Percentiles rank a stretch among this genome's conserved stretches.
These are phyloP conservation scores for Xanthoceras sorbifolium DNA, from an alignment of 345 rosid species.

Conservation along the genomic window DNA sequence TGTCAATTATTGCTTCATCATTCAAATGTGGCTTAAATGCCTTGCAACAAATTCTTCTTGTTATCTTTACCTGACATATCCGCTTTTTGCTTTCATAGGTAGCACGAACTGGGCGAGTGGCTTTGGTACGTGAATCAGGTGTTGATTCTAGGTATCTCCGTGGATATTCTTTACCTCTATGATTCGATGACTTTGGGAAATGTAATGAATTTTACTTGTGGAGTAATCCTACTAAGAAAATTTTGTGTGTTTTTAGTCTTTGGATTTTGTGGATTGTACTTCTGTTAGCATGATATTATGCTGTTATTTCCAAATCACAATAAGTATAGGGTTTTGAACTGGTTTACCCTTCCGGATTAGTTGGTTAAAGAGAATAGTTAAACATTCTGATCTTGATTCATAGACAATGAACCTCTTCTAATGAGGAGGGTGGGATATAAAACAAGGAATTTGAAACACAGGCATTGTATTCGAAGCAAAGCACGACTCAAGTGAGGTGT, in stretches of 20 bases:
- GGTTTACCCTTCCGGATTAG: neutral
- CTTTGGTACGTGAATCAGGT: conserved; percentile 83
- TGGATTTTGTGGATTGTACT: neutral
- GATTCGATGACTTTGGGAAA: neutral
- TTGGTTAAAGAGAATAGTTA: neutral
- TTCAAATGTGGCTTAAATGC: neutral
- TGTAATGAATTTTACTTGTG: neutral
- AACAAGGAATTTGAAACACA: no score
- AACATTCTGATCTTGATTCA: neutral
- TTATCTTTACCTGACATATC: neutral
- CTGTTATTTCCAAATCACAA: neutral
- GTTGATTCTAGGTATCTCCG: conserved; percentile 87
- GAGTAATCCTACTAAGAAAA: neutral
- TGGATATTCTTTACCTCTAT: conserved; percentile 78
- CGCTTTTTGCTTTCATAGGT: conserved; percentile 44
- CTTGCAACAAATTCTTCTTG: neutral
- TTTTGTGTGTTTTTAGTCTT: neutral
- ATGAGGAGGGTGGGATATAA: no score
- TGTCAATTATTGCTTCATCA: neutral
- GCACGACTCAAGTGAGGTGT: no score
- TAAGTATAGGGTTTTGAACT: neutral
- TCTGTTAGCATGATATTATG: neutral
- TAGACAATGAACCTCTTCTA: neutral
- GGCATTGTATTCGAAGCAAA: no score
- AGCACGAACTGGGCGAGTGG: conserved; percentile 92